Percentiles rank a stretch among this genome's conserved stretches.
Evolutionary conservation across 2,329 filamentous ascomycete species (phyloP).

Genomic region (Sporothrix mexicana): DNA sequence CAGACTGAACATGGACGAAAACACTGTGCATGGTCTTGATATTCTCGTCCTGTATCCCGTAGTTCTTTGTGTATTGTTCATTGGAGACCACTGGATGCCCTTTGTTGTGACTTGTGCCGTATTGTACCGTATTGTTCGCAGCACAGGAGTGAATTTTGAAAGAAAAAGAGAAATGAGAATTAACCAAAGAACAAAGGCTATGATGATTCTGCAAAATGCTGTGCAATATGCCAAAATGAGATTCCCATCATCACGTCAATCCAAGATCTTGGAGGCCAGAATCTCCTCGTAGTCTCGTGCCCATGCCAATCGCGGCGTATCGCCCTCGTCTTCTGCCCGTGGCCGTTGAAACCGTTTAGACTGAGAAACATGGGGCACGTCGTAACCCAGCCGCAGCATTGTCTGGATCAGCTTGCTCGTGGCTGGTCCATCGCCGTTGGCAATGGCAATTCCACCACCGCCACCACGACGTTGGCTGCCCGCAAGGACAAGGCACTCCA

Average conservation of each 20-base stretch:
- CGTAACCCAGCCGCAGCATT: constrained; percentile 48
- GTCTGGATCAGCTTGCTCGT: constrained; percentile 46
- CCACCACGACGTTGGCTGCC: constrained; percentile 37
- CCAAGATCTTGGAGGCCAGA: constrained; percentile 39
- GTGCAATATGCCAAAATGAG: background rate
- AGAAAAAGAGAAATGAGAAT: background rate
- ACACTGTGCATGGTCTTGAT: background rate
- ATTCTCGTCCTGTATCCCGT: too few relatives aligned
- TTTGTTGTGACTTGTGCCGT: background rate
- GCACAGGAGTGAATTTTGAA: background rate
- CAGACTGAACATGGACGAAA: background rate
- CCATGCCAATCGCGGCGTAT: constrained; percentile 46
- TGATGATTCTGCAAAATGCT: background rate
- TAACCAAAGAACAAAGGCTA: background rate
- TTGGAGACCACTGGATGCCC: background rate
- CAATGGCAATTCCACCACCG: constrained; percentile 54
- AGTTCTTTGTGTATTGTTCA: constrained; percentile 21
- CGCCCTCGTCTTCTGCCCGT: background rate
- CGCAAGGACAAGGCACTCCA: constrained; percentile 55
- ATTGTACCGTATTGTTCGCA: background rate
- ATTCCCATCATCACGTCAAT: background rate
- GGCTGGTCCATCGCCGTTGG: constrained; percentile 40
- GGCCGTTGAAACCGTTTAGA: constrained; percentile 9
- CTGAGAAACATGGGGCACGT: constrained; percentile 48
- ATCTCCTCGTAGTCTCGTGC: constrained; percentile 54